These are phyloP conservation scores for Sugiyamaella smithiae DNA, from an alignment of 805 yeast genomes.

Conservation along the genomic window DNA sequence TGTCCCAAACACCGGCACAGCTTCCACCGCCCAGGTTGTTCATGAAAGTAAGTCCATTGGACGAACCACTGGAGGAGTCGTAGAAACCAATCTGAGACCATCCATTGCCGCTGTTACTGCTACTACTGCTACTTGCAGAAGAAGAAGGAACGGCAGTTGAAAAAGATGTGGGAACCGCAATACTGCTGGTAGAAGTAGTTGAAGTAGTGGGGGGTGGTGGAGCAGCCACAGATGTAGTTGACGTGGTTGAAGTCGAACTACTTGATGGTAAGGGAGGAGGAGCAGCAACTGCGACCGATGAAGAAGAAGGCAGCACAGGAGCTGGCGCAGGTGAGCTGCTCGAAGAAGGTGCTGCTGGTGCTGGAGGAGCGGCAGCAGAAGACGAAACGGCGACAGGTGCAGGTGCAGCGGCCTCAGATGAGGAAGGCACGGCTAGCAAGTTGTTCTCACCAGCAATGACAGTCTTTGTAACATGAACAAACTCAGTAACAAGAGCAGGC, in stretches of 20 bases:
- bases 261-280: no score
- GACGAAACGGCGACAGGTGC: slow-evolving; percentile 31
- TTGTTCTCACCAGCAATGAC: slow-evolving; percentile 22
- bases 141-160: slow-evolving; percentile 36
- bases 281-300: slow-evolving; percentile 20
- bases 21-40: slow-evolving; percentile 82
- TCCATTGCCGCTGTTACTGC: slow-evolving; percentile 33
- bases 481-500: slow-evolving; percentile 62
- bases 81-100: slow-evolving; percentile 81
- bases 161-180: slow-evolving; percentile 28
- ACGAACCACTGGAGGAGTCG: slow-evolving; percentile 58
- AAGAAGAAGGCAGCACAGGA: slow-evolving; percentile 31
- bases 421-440: slow-evolving; percentile 5
- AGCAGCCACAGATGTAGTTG: slow-evolving; percentile 26
- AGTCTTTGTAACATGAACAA: slow-evolving; percentile 54
- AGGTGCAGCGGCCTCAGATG: slow-evolving; percentile 9
- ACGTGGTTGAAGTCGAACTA: background rate
- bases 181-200: slow-evolving; percentile 13
- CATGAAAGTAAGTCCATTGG: slow-evolving; percentile 74
- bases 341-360: slow-evolving; percentile 24
- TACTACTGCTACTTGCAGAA: slow-evolving; percentile 36
- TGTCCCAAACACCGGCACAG: slow-evolving; percentile 86
- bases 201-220: slow-evolving; percentile 20
- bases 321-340: slow-evolving; percentile 31
- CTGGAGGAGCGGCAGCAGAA: slow-evolving; percentile 22